Percentiles rank a stretch among this genome's conserved stretches.
These are phyloP conservation scores for Trichoderma hamatum DNA, from an alignment of 2,329 filamentous ascomycete species.

Conservation along the genomic window DNA sequence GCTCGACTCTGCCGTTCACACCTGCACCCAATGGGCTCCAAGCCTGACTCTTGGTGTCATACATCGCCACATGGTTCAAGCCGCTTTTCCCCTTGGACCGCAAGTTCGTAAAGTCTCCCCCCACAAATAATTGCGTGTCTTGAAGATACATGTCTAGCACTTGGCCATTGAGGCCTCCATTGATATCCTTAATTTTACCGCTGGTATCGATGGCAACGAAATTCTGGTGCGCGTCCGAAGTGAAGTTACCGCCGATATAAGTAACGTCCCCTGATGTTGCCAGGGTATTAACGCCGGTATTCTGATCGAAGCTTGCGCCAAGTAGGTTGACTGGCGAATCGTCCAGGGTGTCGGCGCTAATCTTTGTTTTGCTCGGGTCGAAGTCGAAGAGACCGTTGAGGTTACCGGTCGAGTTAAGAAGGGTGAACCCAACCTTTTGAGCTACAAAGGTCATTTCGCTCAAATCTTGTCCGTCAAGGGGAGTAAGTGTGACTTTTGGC, in stretches of 20 bases:
- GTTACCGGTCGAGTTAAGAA: constrained; percentile 73
- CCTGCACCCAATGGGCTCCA: constrained; percentile 85
- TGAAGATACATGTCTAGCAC: constrained; percentile 74
- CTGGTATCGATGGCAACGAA: constrained; percentile 72
- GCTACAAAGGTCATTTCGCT: constrained; percentile 79
- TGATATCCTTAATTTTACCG: constrained; percentile 63
- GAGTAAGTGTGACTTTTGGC: constrained; percentile 76
- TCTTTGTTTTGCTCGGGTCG: constrained; percentile 59
- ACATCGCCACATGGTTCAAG: constrained; percentile 76
- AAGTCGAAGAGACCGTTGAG: constrained; percentile 92
- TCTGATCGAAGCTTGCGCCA: constrained; percentile 67
- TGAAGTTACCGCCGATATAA: constrained; percentile 86
- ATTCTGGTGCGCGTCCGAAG: constrained; percentile 67
- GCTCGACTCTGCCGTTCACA: constrained; percentile 75
- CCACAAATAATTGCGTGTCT: constrained; percentile 72
- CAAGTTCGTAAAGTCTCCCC: constrained; percentile 81
- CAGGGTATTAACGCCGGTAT: constrained; percentile 73
- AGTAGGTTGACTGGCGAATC: constrained; percentile 77
- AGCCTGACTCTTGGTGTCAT: constrained; percentile 65
- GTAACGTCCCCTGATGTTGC: constrained; percentile 64
- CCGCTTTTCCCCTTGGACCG: constrained; percentile 62
- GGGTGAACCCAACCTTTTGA: constrained; percentile 78
- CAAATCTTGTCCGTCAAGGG: constrained; percentile 64
- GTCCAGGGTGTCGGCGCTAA: constrained; percentile 65
- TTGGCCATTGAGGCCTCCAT: constrained; percentile 76